Percentiles rank a stretch among this genome's conserved stretches.
Evolutionary conservation across 2,329 filamentous ascomycete species (phyloP).

Genomic region (Ascochyta lentis): DNA sequence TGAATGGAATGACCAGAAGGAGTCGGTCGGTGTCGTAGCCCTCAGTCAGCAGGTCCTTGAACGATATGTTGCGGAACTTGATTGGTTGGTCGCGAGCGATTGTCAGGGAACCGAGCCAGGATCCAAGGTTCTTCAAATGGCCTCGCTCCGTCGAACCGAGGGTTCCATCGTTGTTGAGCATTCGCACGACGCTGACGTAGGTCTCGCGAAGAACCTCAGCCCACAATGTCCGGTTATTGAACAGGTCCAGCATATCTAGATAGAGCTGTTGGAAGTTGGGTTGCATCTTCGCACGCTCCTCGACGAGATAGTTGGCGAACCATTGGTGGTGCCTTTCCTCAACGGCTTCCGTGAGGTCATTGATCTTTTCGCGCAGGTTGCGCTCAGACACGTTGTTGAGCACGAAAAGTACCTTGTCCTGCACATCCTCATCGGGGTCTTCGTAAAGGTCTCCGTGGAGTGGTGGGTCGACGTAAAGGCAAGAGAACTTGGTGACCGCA

Average conservation of each 20-base stretch:
- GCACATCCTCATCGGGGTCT: conserved; percentile 82
- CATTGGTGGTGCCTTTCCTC: conserved; percentile 87
- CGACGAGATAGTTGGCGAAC: conserved; percentile 95
- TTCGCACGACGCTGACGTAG: conserved; percentile 81
- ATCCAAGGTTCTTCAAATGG: conserved; percentile 90
- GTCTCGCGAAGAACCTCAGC: conserved; percentile 91
- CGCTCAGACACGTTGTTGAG: conserved; percentile 95
- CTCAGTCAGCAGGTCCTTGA: conserved; percentile 93
- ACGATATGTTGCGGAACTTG: conserved; percentile 94
- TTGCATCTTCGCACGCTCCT: conserved; percentile 95
- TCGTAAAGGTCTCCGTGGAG: conserved; percentile 71
- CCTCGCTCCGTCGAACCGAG: conserved; percentile 85
- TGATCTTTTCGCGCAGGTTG: conserved; percentile 83
- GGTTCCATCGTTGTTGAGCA: conserved; percentile 89
- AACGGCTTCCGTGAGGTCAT: conserved; percentile 79
- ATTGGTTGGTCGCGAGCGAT: conserved; percentile 94
- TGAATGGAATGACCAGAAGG: conserved; percentile 92
- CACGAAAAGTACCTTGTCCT: conserved; percentile 94
- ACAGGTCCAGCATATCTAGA: conserved; percentile 83
- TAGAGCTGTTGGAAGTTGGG: conserved; percentile 96
- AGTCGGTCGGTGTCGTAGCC: conserved; percentile 91
- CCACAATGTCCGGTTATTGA: conserved; percentile 81
- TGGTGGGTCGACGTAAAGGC: conserved; percentile 77
- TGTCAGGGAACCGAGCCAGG: conserved; percentile 92
- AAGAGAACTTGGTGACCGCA: conserved; percentile 73